phyloP scores from a whole-genome alignment of 495 filamentous ascomycete genomes.

The Halenospora varia region DNA sequence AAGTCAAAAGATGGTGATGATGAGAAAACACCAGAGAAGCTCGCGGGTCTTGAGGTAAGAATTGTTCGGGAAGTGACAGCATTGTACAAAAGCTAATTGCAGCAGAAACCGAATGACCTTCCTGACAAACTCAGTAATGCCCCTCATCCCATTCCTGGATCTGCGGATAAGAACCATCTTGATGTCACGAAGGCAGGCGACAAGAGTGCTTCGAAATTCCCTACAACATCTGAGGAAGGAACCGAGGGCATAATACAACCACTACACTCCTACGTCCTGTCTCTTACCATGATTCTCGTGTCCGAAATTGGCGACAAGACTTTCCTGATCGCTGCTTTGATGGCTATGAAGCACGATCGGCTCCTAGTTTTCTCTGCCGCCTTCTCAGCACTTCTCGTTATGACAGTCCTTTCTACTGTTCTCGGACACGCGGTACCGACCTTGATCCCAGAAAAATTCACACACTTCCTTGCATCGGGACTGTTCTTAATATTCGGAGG shows the following conservation, averaged over 20 bases:
- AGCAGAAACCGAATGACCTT: slow-evolving; percentile 76
- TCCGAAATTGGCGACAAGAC: slow-evolving; percentile 99
- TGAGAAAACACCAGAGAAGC: slow-evolving; percentile 29
- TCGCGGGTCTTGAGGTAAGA: slow-evolving; percentile 66
- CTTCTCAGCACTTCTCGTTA: slow-evolving; percentile 82
- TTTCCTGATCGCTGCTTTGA: slow-evolving; percentile 92
- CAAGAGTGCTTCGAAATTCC: slow-evolving; percentile 21
- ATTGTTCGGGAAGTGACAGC: too few species aligned
- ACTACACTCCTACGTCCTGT: slow-evolving; percentile 87
- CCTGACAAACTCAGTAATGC: slow-evolving; percentile 78
- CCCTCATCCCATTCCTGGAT: slow-evolving; percentile 66
- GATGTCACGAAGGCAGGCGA: slow-evolving; percentile 53
- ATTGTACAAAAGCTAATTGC: slow-evolving; percentile 15
- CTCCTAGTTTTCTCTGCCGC: slow-evolving; percentile 91
- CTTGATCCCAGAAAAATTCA: slow-evolving; percentile 82
- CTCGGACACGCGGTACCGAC: slow-evolving; percentile 91
- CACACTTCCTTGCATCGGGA: slow-evolving; percentile 76
- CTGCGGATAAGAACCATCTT: slow-evolving; percentile 61
- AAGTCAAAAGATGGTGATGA: slow-evolving; percentile 31
- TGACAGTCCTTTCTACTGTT: slow-evolving; percentile 97
- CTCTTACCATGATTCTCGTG: slow-evolving; percentile 95
- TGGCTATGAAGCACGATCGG: slow-evolving; percentile 98
- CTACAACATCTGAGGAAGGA: slow-evolving; percentile 24
- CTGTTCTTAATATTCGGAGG: slow-evolving; percentile 88
- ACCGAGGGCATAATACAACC: slow-evolving; percentile 70